Conservation (phyloP, 2,329 filamentous ascomycete genomes). For the Neoarthrinium moseri region DNA sequence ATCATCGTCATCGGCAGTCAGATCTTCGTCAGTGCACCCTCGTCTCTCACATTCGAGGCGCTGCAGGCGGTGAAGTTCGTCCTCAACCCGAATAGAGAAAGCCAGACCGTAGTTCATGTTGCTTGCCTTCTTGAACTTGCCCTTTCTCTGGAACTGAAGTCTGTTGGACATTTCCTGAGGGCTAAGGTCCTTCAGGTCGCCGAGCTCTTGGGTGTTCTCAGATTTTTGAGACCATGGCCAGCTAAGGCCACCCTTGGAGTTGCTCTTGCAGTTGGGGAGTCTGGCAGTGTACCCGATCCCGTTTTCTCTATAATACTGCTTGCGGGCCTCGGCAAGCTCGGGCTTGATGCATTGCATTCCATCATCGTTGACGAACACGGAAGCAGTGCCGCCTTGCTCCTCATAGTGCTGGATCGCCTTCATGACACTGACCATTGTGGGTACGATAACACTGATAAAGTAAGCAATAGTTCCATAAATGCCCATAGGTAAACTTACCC, state of each 20-base stretch:
- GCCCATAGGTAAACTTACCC: no score
- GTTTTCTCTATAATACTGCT: constrained; percentile 47
- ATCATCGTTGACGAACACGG: constrained; percentile 63
- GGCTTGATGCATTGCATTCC: constrained; percentile 54
- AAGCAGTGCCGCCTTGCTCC: constrained; percentile 33
- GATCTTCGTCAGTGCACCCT: background rate
- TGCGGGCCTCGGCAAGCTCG: constrained; percentile 36
- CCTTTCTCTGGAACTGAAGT: no score
- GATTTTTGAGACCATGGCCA: no score
- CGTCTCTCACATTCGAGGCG: no score
- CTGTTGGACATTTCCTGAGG: no score
- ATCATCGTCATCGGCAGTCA: background rate
- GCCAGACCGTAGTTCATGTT: constrained; percentile 67
- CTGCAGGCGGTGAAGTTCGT: constrained; percentile 36
- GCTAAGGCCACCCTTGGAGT: constrained; percentile 47
- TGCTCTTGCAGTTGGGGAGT: constrained; percentile 21
- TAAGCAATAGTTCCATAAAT: no score
- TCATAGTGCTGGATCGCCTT: constrained; percentile 39
- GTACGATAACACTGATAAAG: constrained; percentile 47
- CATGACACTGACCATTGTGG: constrained; percentile 47
- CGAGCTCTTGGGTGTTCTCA: no score
- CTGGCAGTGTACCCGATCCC: constrained; percentile 26
- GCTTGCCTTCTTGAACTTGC: constrained; percentile 65
- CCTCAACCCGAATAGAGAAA: constrained; percentile 54
- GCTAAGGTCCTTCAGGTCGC: no score